Evolutionary conservation across 345 rosid species (phyloP), one percentile per base, ranked within the genome.

Genomic region (Citrus maxima): DNA sequence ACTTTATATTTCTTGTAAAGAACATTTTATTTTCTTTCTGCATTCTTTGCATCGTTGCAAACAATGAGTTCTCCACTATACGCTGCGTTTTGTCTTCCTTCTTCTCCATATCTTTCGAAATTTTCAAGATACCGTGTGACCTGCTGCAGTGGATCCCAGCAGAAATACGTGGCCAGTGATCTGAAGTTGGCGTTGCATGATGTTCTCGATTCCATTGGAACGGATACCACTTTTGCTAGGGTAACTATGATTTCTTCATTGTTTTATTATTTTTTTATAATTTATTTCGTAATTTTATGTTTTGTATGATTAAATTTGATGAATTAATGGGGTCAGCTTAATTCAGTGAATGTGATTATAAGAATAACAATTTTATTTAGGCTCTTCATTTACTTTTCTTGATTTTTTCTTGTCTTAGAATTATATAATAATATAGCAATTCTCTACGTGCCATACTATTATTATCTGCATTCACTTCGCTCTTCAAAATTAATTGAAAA

Each of bases 181-280:
- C 80, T 78, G 81, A 76, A 84, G 67, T 82, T 85, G 6, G 74
- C 49, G 58, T 49, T 88, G 59, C 88, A 84, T 70, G 86, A 82
- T 34, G 88, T 84, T n/a, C 58, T 88, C 77, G 87, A 88, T 65
- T 76, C 82, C 60, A 59, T 65, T 28, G 87, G 87, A 67, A 67
- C 79, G 67, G 83, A 85, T 76, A 79, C 88, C n/a, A 21, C 82
- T 22, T 84, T 78, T 61, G 87, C 90, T 35, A 84, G 87, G 62
- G 90, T 85, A 58, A 10, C n/a, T 46, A 32, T 8, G 7, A 28
- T 74, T 72, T 56, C 22, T 65, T 66, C 25, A 6, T 42, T 56
- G 19, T 28, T 21, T 69, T 2, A 6, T 9, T 55, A 34, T 34
- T 1, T 32, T 49, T 70, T 55, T 8, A 9, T 25, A 22, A 34